Base-by-base conservation (phyloP, 495 filamentous ascomycete genomes). In the Pseudomonodictys pantanalensis region DNA sequence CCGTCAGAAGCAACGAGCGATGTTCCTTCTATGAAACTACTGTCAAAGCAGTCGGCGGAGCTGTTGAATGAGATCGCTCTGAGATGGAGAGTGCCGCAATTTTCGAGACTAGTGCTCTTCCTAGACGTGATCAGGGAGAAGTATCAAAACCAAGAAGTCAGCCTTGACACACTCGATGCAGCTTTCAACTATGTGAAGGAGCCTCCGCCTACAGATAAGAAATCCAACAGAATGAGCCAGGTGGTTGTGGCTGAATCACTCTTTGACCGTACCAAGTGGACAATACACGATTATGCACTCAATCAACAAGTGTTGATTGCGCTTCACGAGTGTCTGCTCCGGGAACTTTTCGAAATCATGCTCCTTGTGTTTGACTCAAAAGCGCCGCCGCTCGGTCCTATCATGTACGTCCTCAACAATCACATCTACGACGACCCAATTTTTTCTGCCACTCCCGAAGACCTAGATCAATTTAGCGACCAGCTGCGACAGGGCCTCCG, bases 331-430 rank as follows among this genome's bases (percentile, higher is more conserved):
- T 85, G 86, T 15, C 72, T 99, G 33, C 75, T 96, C 45, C 83
- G 95, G 42, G 95, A 97, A 60, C 79, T 99, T 22, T 97, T 88
- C 73, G 87, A 90, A 50, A 76, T 87, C 12, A 78, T 97, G 70
- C 86, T 91, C 76, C 85, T 88, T 66, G 95, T 90, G 65, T 99
- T 90, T 70, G 89, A 97, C 54, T 63, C 78, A n/a, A 96, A 96
- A 65, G 81, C 88, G 8, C 90, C 90, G 2, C 78, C 78, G 26
- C 80, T 91, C 32, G 91, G 89, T 15, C 83, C 86, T 22, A 81
- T 93, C 10, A 85, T 97, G 81, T 86, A 87, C 55, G 78, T 99
- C 20, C 77, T 99, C 25, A 84, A 90, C 54, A 83, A 83, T 43
- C 92, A 97, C 71, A 86, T 99, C 46, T 84, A 87, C 65, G 72